Conservation (phyloP, 495 filamentous ascomycete genomes). For the Xylaria nigripes region DNA sequence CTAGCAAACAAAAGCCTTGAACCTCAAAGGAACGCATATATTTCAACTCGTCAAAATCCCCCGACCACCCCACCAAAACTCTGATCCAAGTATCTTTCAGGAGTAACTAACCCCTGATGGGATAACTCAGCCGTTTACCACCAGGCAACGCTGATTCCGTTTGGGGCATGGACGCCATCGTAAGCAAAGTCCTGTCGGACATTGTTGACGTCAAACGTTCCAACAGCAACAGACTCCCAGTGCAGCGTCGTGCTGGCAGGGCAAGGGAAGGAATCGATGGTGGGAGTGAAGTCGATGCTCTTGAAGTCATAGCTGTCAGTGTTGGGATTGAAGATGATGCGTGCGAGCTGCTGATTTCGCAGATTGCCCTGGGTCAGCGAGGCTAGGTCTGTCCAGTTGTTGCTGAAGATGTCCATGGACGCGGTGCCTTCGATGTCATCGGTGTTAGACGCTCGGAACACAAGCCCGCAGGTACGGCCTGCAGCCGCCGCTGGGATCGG, state of each 20-base stretch:
- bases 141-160: slow-evolving; percentile 19
- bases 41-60: background rate
- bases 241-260: slow-evolving; percentile 14
- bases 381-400: slow-evolving; percentile 17
- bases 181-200: slow-evolving; percentile 18
- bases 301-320: slow-evolving; percentile 17
- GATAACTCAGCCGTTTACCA: slow-evolving; percentile 4
- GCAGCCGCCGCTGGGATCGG: slow-evolving; percentile 14
- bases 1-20: too few species aligned
- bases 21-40: background rate
- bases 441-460: slow-evolving; percentile 7
- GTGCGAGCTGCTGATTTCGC: slow-evolving; percentile 16
- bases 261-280: slow-evolving; percentile 18
- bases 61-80: too few species aligned
- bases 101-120: background rate
- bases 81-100: background rate
- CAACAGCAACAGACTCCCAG: slow-evolving; percentile 20
- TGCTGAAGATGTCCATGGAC: slow-evolving; percentile 18
- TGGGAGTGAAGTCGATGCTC: slow-evolving; percentile 10
- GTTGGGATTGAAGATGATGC: slow-evolving; percentile 11
- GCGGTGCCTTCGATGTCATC: slow-evolving; percentile 11
- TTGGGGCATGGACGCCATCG: slow-evolving; percentile 12
- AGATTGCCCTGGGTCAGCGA: slow-evolving; percentile 13
- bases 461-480: slow-evolving; percentile 19
- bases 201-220: slow-evolving; percentile 13